Base-by-base conservation (phyloP, 1,284 basidiomycete species). In the Psilocybe mexicana region DNA sequence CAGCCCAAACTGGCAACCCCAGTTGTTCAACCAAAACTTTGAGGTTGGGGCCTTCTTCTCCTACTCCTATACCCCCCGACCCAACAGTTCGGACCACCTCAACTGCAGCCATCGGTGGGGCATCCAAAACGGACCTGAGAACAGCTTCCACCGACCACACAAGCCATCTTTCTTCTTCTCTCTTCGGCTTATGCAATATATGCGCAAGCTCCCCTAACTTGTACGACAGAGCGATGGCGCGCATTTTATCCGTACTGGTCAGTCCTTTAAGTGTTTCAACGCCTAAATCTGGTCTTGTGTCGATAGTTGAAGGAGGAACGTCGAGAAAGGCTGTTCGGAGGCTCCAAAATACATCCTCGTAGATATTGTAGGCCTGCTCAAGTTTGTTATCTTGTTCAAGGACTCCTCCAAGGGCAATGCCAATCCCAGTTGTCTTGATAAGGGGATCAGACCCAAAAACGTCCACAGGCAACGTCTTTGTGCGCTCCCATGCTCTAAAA, bases 381-480 rank as follows among this genome's bases (percentile, higher is more conserved):
- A 70, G 70, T 25, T 78, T 75, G 7, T 77, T 70, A 6, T 75
- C 69, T 11, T 74, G 71, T 63, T 90, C 86, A 12, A 87, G 74
- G 0, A 87, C 80, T 46, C 84, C 83, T 2, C 83, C 86, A 44
- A 91, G 76, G 4, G 79, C 74, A 23, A 88, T 79, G 0, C 83
- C 85, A n/a, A 92, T 83, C 1, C 90, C 90, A 0, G 87, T 85
- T 2, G 85, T 73, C 70, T 90, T 92, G 59, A 91, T 77, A 58
- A 86, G 80, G 0, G 87, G 83, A 8, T 84, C 74, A 0, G 76
- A 60, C 1, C 76, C 74, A 62, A 90, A 80, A 3, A 66, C 64
- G 1, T 79, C 76, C 28, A 81, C 65, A 0, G 85, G 79, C 5
- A 88, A 75, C 0, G 66, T 64, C 54, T 79, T 74, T 0, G 86